phyloP scores from a whole-genome alignment of 768 basidiomycete genomes.

The Mycena latifolia region DNA sequence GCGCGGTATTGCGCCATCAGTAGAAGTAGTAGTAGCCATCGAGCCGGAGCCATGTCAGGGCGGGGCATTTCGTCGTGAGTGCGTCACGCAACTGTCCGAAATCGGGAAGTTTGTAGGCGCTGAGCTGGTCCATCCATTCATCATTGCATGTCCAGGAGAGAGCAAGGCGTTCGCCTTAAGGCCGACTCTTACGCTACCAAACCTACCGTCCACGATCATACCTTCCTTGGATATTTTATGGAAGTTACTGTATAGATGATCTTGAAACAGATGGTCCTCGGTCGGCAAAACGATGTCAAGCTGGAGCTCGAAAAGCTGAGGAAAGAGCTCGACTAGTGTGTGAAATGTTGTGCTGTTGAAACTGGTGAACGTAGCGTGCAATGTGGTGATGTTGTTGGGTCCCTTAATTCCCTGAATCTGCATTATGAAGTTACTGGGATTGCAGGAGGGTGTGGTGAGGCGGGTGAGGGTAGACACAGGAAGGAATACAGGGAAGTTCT shows the following conservation, averaged over 20 bases:
- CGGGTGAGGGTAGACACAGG: neutral
- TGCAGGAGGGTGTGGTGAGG: neutral
- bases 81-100: slow-evolving; percentile 2
- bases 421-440: neutral
- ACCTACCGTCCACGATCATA: too few relatives aligned
- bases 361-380: neutral
- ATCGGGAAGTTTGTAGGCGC: slow-evolving; percentile 9
- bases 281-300: neutral
- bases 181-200: too few relatives aligned
- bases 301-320: neutral
- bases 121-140: neutral
- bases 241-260: too few relatives aligned
- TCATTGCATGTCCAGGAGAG: slow-evolving; percentile 2
- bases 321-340: too few relatives aligned
- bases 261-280: too few relatives aligned
- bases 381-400: neutral
- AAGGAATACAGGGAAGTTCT: neutral
- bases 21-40: slow-evolving; percentile 3
- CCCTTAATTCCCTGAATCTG: neutral
- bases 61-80: slow-evolving; percentile 3
- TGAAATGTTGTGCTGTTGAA: too few relatives aligned
- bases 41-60: neutral
- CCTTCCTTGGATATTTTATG: too few relatives aligned
- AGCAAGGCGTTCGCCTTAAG: neutral
- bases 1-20: neutral